Base-by-base conservation (phyloP, 805 yeast species). In the Candida oleophila region DNA sequence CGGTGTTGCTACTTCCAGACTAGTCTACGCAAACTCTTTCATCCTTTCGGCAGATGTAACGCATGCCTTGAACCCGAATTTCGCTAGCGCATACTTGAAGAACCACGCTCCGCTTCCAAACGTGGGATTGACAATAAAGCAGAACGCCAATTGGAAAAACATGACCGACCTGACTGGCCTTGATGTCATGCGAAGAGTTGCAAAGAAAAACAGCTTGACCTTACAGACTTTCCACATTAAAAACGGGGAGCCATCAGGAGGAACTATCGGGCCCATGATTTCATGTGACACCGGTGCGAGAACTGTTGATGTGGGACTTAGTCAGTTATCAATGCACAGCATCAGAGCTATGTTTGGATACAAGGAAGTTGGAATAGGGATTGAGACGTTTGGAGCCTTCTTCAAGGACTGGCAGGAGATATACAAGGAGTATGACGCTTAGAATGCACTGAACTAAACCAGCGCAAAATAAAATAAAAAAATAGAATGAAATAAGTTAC, bases 41-140 rank as follows among this genome's bases (percentile, higher is more conserved):
- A 42, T 70, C 15, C 50, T 72, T 18, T 71, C 76, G 3, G 71
- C 75, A 2, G 77, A 72, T 50, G 76, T 71, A 7, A 72, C 76
- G 3, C 77, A 71, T 49, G 66, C 68, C 4, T 49, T 72, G 38
- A 72, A 72, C 51, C 77, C 77, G 9, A 71, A 71, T 52, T 72
- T 71, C 51, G 47, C 53, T 18, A 49, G 54, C 15, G 65, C 53
- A 0, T 69, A 71, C 49, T 54, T 71, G 39, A 59, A 60, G 16
- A 52, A 55, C 19, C 67, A 71, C 54, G 61, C 46, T 36, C 76
- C 77, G 2, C 42, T 68, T 9, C 75, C 71, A 18, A 72, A 72
- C 48, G 60, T 49, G 2, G 77, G 77, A 1, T 59, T 73, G 2
- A 59, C 66, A 2, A 50, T 71, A 20, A 71, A 71, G 47, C 44